These are phyloP conservation scores for Tetrapisispora fleetii DNA, from an alignment of 805 yeast genomes.

Conservation along the genomic window DNA sequence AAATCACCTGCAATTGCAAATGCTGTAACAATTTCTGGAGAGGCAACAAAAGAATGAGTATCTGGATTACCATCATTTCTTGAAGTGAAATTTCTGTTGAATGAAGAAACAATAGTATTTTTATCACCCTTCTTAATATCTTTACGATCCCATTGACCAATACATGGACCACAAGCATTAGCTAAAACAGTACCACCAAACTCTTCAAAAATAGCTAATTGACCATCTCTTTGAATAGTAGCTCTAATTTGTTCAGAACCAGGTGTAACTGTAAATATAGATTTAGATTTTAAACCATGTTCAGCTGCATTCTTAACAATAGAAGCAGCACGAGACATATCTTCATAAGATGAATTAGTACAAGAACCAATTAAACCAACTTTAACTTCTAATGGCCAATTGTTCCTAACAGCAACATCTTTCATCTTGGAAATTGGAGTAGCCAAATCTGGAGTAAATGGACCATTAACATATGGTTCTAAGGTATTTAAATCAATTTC, in stretches of 20 bases:
- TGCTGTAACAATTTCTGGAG: conserved; percentile 94
- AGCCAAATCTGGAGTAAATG: conserved; percentile 96
- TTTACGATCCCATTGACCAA: conserved; percentile 97
- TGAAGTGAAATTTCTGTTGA: conserved; percentile 96
- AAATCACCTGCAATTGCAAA: conserved; percentile 94
- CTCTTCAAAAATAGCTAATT: conserved; percentile 76
- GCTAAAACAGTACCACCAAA: conserved; percentile 93
- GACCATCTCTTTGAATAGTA: conserved; percentile 94
- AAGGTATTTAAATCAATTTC: conserved; percentile 82
- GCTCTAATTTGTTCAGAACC: conserved; percentile 99
- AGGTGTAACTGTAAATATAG: conserved; percentile 89
- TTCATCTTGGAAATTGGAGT: conserved; percentile 86
- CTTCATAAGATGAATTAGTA: conserved; percentile 97
- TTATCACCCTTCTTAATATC: conserved; percentile 88
- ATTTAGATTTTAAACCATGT: conserved; percentile 86
- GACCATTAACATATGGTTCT: conserved; percentile 96
- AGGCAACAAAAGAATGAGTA: conserved; percentile 93
- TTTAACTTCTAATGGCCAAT: conserved; percentile 87
- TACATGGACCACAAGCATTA: conserved; percentile 98
- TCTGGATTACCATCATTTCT: conserved; percentile 98
- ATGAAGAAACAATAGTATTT: conserved; percentile 93
- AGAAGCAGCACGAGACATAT: conserved; percentile 93
- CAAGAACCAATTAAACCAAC: conserved; percentile 98
- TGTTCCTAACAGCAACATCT: conserved; percentile 71
- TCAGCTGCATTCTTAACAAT: conserved; percentile 82